phyloP scores from a whole-genome alignment of 768 basidiomycete genomes.

The Hemileccinum rubropunctum region DNA sequence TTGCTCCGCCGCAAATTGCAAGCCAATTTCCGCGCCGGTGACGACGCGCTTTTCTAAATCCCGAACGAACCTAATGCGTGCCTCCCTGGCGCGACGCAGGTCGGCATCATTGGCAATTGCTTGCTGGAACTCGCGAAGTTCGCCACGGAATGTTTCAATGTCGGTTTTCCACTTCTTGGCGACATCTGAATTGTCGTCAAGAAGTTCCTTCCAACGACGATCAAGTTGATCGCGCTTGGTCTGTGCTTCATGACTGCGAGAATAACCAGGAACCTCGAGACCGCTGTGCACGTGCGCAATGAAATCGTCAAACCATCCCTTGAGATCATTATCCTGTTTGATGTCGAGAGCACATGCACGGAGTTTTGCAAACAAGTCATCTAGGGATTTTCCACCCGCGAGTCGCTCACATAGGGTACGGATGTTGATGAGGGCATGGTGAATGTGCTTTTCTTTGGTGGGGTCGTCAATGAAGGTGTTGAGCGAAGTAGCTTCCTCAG shows the following conservation, averaged over 20 bases:
- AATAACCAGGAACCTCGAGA: constrained; percentile 52
- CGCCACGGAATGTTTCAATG: constrained; percentile 43
- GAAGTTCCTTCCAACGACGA: constrained; percentile 47
- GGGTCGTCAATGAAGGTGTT: constrained; percentile 59
- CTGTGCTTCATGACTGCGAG: constrained; percentile 44
- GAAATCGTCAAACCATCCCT: constrained; percentile 54
- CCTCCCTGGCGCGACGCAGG: constrained; percentile 42
- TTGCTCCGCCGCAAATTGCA: constrained; percentile 56
- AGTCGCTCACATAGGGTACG: constrained; percentile 51
- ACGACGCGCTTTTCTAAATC: constrained; percentile 46
- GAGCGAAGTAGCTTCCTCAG: constrained; percentile 44
- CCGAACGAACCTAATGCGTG: constrained; percentile 46
- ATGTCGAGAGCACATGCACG: constrained; percentile 47
- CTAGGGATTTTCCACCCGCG: constrained; percentile 46
- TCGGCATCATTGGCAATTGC: constrained; percentile 51
- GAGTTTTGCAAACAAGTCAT: constrained; percentile 42
- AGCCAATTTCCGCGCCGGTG: constrained; percentile 36
- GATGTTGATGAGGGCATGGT: constrained; percentile 44
- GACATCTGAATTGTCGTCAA: constrained; percentile 42
- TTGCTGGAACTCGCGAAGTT: constrained; percentile 43
- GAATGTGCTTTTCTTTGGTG: constrained; percentile 59
- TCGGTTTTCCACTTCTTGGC: constrained; percentile 52
- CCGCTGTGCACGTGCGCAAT: constrained; percentile 44
- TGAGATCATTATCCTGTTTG: constrained; percentile 51
- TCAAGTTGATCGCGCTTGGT: constrained; percentile 44